Percentiles rank a stretch among this genome's conserved stretches.
These are phyloP conservation scores for Glomus cerebriforme DNA, from an alignment of 192 early-diverging fungal species.

Conservation along the genomic window DNA sequence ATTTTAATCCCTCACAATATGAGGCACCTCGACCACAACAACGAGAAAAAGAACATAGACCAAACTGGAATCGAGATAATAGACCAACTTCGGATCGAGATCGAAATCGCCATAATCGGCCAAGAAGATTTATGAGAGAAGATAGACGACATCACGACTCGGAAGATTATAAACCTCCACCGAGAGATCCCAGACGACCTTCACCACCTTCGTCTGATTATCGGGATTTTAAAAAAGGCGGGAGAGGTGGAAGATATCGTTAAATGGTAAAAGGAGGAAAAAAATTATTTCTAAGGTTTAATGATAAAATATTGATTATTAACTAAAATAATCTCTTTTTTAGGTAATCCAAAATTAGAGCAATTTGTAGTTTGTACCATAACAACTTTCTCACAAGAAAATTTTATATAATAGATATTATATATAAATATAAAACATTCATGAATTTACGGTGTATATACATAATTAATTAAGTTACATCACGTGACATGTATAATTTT, in stretches of 20 bases:
- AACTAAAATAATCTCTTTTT: too few species aligned
- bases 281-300: not conserved
- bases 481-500: too few species aligned
- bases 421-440: too few species aligned
- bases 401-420: too few species aligned
- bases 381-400: too few species aligned
- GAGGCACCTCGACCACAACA: too few species aligned
- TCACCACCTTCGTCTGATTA: not conserved
- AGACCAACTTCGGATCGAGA: not conserved
- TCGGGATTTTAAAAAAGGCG: not conserved
- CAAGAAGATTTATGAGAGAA: too few species aligned
- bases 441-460: too few species aligned
- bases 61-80: not conserved
- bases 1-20: not conserved
- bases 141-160: too few species aligned
- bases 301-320: not conserved
- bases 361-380: too few species aligned
- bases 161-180: not conserved
- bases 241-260: not conserved
- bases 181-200: not conserved
- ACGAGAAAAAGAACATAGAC: not conserved
- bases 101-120: not conserved
- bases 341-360: too few species aligned
- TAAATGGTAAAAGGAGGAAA: not conserved
- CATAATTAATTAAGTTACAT: too few species aligned